A percentile compares a stretch with the other conserved stretches of the same genome.
phyloP scores from a whole-genome alignment of 371 early-diverging fungal genomes.

The Syncephalis plumigaleata region DNA sequence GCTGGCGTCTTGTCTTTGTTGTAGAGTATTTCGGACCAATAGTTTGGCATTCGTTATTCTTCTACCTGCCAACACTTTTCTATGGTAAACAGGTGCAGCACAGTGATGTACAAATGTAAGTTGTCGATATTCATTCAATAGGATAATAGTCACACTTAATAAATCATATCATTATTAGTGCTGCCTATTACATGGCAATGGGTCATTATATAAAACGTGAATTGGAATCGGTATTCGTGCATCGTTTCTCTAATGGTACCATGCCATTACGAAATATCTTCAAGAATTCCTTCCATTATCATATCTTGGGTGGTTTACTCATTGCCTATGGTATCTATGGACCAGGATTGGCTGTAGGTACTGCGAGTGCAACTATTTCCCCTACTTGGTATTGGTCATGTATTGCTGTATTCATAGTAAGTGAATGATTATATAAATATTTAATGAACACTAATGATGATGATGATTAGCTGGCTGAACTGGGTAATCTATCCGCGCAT shows the following conservation, averaged over 20 bases:
- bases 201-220: constrained; percentile 88
- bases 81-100: constrained; percentile 48
- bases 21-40: constrained; percentile 90
- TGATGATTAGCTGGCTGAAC: constrained; percentile 40
- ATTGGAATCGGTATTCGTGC: constrained; percentile 82
- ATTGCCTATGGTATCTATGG: constrained; percentile 75
- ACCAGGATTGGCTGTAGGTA: constrained; percentile 43
- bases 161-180: constrained; percentile 13
- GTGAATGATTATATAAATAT: constrained; percentile 10
- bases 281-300: constrained; percentile 92
- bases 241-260: constrained; percentile 84
- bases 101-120: constrained; percentile 43
- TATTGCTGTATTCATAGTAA: constrained; percentile 46
- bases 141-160: background rate
- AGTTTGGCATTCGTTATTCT: constrained; percentile 72
- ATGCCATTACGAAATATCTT: constrained; percentile 89
- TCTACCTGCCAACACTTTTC: constrained; percentile 39
- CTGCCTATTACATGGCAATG: constrained; percentile 47
- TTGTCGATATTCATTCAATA: background rate
- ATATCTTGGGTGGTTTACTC: constrained; percentile 72
- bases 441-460: background rate
- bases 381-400: constrained; percentile 32
- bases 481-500: constrained; percentile 76
- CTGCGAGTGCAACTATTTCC: constrained; percentile 21
- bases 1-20: constrained; percentile 88